Percentiles rank a stretch among this genome's conserved stretches.
Conservation (phyloP, 208 protist genomes). For the Trypanosomatidae sp. region DNA sequence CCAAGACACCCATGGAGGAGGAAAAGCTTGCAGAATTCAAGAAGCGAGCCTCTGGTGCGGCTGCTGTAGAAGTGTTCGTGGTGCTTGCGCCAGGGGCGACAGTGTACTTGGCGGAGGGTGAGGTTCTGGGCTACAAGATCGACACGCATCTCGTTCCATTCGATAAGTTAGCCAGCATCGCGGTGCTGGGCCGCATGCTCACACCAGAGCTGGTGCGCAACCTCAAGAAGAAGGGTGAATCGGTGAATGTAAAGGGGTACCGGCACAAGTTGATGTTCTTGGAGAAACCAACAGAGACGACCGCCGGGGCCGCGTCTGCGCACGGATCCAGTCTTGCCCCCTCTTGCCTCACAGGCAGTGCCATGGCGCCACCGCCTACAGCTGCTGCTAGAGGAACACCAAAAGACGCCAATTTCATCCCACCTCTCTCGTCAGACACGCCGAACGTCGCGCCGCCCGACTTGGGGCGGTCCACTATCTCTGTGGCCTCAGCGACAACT, state of each 20-base stretch:
- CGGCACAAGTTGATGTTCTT: conserved; percentile 22
- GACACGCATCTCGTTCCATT: conserved; percentile 32
- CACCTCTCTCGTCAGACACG: neutral
- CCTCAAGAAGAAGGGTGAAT: conserved; percentile 8
- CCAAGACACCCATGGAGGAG: conserved; percentile 7
- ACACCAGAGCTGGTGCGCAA: conserved; percentile 18
- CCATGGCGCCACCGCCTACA: neutral
- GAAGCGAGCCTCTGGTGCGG: conserved; percentile 1
- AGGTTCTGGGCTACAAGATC: conserved; percentile 33
- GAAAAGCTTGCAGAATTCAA: conserved; percentile 12
- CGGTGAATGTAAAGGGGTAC: conserved; percentile 13
- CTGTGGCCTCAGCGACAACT: neutral
- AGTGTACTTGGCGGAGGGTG: conserved; percentile 27
- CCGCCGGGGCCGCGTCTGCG: neutral
- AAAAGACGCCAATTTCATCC: neutral
- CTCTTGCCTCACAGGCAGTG: neutral
- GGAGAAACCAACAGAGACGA: neutral
- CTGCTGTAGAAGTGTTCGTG: conserved; percentile 19
- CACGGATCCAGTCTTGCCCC: neutral
- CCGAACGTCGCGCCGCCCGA: neutral
- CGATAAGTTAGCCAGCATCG: conserved; percentile 32
- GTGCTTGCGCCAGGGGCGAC: conserved; percentile 40
- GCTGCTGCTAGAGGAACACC: neutral
- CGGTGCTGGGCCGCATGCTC: conserved; percentile 26
- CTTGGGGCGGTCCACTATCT: too few species aligned